Base-by-base conservation (phyloP, 2,329 filamentous ascomycete species). In the Penicillium sp. region DNA sequence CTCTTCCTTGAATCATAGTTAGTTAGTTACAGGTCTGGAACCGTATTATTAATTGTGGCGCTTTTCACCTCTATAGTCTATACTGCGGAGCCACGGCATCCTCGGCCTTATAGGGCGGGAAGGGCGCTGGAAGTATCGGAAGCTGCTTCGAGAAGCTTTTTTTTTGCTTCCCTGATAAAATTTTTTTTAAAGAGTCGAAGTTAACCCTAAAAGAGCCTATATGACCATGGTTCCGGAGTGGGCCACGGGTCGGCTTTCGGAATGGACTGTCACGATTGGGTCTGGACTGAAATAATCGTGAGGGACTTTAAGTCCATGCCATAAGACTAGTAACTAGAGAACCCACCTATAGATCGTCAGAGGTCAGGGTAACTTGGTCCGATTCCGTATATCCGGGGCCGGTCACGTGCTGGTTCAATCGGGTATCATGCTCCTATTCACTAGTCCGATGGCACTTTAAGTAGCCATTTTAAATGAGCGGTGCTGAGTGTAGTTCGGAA, bases 341-440 rank as follows among this genome's bases (percentile, higher is more conserved):
- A 39, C 33, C 43, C 43, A 44, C 43, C 5, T 20, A 35, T 35
- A 29, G 46, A 41, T 49, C 46, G 46, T 49, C 53, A 42, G 37
- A 47, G 39, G 24, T 42, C 43, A 54, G 25, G 46, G 47, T 50
- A 42, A 42, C 44, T 37, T 37, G 39, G 24, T 31, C 47, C 28
- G 37, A 37, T 31, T 25, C 31, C 52, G 50, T 57, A 55, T 57
- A 46, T 44, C 56, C 55, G 53, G 45, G 6, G 15, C 46, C 46
- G 40, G 38, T 57, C 56, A 58, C 52, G 44, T 56, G 54, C 8
- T 2, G 2, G 1, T 52, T 46, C 3, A 44, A 58, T 52, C 1
- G 35, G 42, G 56, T 42, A 57, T 39, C 18, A 57, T 49, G 33
- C 43, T 55, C 56, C 56, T 49, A 27, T 8, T 9, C 3, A 27